Evolutionary conservation across 2,329 filamentous ascomycete species (phyloP).

Genomic region (Aureobasidium sp.): DNA sequence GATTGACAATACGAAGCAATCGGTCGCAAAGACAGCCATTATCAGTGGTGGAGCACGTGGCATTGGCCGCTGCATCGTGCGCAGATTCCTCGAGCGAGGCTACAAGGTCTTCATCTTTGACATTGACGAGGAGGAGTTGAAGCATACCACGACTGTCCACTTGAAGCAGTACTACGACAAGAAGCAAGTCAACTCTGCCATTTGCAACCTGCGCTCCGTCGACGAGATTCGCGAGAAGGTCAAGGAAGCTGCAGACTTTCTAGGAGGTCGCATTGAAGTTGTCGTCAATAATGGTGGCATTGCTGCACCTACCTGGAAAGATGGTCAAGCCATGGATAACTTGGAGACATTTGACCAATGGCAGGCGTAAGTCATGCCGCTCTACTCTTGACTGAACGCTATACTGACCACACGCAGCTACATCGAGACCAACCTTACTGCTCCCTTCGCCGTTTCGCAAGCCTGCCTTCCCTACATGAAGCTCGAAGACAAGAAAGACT

Average conservation of each 20-base stretch:
- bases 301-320: slow-evolving; percentile 28
- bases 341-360: slow-evolving; percentile 31
- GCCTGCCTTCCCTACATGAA: slow-evolving; percentile 28
- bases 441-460: slow-evolving; percentile 26
- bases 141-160: slow-evolving; percentile 28
- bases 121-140: slow-evolving; percentile 32
- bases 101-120: slow-evolving; percentile 37
- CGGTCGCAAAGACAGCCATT: slow-evolving; percentile 18
- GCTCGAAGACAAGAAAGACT: slow-evolving; percentile 15
- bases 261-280: slow-evolving; percentile 31
- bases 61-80: slow-evolving; percentile 30
- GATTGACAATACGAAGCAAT: slow-evolving; percentile 1
- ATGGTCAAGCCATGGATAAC: slow-evolving; percentile 28
- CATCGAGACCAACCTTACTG: slow-evolving; percentile 35
- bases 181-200: slow-evolving; percentile 18
- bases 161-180: slow-evolving; percentile 23
- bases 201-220: slow-evolving; percentile 29
- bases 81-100: slow-evolving; percentile 31
- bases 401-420: slow-evolving; percentile 22
- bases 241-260: slow-evolving; percentile 27
- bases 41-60: slow-evolving; percentile 30
- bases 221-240: slow-evolving; percentile 28
- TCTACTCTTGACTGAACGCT: not conserved
- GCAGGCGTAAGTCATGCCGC: slow-evolving; percentile 22
- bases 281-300: slow-evolving; percentile 37